phyloP scores from a whole-genome alignment of 257 asterid genomes.

The Cruciata laevipes region DNA sequence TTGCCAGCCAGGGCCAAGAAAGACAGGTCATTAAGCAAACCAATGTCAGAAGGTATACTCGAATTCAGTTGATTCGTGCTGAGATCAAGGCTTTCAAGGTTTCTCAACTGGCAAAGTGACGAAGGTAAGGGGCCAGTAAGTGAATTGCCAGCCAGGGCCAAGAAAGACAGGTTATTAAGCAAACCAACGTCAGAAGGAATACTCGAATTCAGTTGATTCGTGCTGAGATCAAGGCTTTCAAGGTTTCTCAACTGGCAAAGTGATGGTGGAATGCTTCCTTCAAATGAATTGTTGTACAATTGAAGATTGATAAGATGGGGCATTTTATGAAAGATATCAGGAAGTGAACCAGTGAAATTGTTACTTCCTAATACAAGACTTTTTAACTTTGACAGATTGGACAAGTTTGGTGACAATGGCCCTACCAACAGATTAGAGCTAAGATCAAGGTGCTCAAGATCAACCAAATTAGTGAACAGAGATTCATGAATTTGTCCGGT shows the following conservation, averaged over 20 bases:
- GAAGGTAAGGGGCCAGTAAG: not conserved
- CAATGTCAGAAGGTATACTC: conserved; percentile 33
- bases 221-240: conserved; percentile 11
- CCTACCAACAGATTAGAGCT: not conserved
- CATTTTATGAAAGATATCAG: not conserved
- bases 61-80: conserved; percentile 19
- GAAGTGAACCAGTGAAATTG: not conserved
- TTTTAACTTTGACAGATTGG: not conserved
- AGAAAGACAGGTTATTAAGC: conserved; percentile 24
- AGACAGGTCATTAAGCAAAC: conserved; percentile 26
- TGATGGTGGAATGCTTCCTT: conserved; percentile 31
- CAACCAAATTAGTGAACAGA: conserved; percentile 35
- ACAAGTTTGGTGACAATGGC: not conserved
- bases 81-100: conserved; percentile 13
- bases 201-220: conserved; percentile 22
- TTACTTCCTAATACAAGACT: not conserved
- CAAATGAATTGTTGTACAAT: conserved; percentile 36
- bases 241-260: conserved; percentile 7
- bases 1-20: conserved; percentile 16
- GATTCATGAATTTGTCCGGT: conserved; percentile 55
- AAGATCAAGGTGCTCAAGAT: conserved; percentile 39
- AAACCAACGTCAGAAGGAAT: conserved; percentile 36
- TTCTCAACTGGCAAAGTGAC: not conserved
- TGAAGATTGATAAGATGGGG: not conserved
- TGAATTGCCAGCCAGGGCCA: conserved; percentile 10